phyloP scores from a whole-genome alignment of 1,139 yeast species.

The Taphrina pruni region DNA sequence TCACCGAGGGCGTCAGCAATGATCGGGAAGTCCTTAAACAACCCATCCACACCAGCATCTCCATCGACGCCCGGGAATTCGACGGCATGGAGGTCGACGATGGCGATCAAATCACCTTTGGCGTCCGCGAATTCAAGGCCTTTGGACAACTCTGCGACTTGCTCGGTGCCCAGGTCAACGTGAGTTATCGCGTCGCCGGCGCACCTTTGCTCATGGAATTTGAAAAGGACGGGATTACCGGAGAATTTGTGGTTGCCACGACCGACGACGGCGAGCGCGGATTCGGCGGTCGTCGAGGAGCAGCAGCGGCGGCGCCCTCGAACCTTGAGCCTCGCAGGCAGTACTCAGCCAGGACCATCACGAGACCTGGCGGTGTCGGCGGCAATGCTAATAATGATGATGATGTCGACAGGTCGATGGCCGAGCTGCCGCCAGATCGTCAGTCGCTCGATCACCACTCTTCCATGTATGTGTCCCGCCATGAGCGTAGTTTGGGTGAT shows the following conservation, averaged over 20 bases:
- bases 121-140: constrained; percentile 50
- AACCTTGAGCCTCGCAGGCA: constrained; percentile 2
- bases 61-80: constrained; percentile 47
- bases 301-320: neutral
- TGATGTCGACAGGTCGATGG: neutral
- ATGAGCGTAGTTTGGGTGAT: neutral
- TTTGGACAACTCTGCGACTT: constrained; percentile 26
- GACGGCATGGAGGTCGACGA: constrained; percentile 47
- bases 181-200: constrained; percentile 22
- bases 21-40: constrained; percentile 49
- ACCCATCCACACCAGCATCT: constrained; percentile 50
- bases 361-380: neutral
- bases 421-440: neutral
- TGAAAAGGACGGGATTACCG: constrained; percentile 27
- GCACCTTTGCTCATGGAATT: constrained; percentile 30
- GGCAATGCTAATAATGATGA: too few species aligned
- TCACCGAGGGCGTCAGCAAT: constrained; percentile 48
- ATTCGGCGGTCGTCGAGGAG: neutral
- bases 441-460: neutral
- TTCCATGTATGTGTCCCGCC: neutral
- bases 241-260: constrained; percentile 35
- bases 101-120: constrained; percentile 47
- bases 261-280: constrained; percentile 27
- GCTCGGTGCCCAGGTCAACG: constrained; percentile 11
- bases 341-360: constrained; percentile 7